Percentiles rank a stretch among this genome's conserved stretches.
These are phyloP conservation scores for Vicia faba DNA, from an alignment of 306 rosid species.

Conservation along the genomic window DNA sequence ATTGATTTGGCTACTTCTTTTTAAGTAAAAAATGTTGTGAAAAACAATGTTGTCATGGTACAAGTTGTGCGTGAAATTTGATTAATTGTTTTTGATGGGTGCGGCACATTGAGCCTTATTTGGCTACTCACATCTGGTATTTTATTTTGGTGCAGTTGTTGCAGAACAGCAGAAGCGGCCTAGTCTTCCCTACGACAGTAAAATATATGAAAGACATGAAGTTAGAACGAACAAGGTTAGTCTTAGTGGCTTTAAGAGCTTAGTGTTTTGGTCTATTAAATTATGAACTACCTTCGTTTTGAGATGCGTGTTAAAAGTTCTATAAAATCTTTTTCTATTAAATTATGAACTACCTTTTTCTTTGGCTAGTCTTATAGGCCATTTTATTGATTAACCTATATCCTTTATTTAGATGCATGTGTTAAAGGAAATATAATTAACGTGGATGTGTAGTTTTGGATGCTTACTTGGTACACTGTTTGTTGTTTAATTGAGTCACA, in stretches of 20 bases:
- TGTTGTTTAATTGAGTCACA: conserved; percentile 21
- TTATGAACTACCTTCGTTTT: conserved; percentile 27
- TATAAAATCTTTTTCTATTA: neutral
- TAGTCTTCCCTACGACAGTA: conserved; percentile 61
- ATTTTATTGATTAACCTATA: conserved; percentile 5
- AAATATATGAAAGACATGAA: conserved; percentile 72
- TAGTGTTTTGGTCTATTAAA: conserved; percentile 31
- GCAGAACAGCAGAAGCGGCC: conserved; percentile 83
- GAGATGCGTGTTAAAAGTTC: conserved; percentile 4
- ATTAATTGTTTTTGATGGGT: conserved; percentile 11
- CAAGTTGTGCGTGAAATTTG: conserved; percentile 4
- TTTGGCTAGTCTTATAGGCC: neutral
- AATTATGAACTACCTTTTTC: too few relatives aligned
- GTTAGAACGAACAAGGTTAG: conserved; percentile 75
- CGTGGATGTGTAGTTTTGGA: conserved; percentile 3
- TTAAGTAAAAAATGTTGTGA: neutral
- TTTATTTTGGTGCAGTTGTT: conserved; percentile 52
- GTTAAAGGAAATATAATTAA: conserved; percentile 4
- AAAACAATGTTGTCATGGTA: conserved; percentile 5
- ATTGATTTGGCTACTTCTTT: conserved; percentile 9
- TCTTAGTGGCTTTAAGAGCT: conserved; percentile 30
- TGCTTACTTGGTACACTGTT: conserved; percentile 3
- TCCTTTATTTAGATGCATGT: conserved; percentile 24
- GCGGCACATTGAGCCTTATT: conserved; percentile 14
- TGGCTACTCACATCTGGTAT: conserved; percentile 35